Percentiles rank a stretch among this genome's conserved stretches.
These are phyloP conservation scores for Annulohypoxylon stygium DNA, from an alignment of 495 filamentous ascomycete genomes.

Conservation along the genomic window DNA sequence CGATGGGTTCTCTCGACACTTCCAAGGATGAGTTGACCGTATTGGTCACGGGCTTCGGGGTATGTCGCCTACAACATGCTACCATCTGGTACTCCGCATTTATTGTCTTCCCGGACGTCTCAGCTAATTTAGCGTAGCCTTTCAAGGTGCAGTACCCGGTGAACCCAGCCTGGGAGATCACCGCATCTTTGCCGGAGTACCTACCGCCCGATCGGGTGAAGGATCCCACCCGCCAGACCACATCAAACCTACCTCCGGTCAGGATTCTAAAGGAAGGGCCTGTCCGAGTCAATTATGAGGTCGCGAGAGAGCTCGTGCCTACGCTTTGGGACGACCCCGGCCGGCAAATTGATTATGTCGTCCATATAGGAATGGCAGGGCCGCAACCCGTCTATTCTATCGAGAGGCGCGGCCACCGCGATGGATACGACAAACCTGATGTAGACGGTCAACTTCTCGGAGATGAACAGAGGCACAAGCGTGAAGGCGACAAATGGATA, in stretches of 20 bases:
- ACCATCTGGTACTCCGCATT: constrained; percentile 1
- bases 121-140: constrained; percentile 61
- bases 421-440: constrained; percentile 78
- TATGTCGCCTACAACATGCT: constrained; percentile 58
- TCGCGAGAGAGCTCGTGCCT: constrained; percentile 73
- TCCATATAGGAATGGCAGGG: constrained; percentile 88
- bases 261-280: constrained; percentile 73
- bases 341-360: constrained; percentile 69
- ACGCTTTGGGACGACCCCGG: constrained; percentile 62
- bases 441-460: constrained; percentile 70
- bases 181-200: constrained; percentile 62
- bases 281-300: constrained; percentile 75
- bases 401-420: constrained; percentile 78
- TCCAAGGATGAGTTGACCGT: constrained; percentile 70
- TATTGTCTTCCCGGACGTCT: constrained; percentile 11
- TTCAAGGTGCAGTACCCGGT: constrained; percentile 73
- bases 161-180: constrained; percentile 81
- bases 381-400: constrained; percentile 75
- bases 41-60: constrained; percentile 79
- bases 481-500: constrained; percentile 56
- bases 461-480: constrained; percentile 60
- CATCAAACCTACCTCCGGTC: constrained; percentile 62
- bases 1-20: constrained; percentile 57
- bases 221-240: constrained; percentile 44
- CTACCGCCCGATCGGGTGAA: constrained; percentile 63